Evolutionary conservation across 225 moss, liverwort and hornwort genomes (phyloP), one percentile per base, ranked within the genome.

Genomic region (Takakia lepidozioides): DNA sequence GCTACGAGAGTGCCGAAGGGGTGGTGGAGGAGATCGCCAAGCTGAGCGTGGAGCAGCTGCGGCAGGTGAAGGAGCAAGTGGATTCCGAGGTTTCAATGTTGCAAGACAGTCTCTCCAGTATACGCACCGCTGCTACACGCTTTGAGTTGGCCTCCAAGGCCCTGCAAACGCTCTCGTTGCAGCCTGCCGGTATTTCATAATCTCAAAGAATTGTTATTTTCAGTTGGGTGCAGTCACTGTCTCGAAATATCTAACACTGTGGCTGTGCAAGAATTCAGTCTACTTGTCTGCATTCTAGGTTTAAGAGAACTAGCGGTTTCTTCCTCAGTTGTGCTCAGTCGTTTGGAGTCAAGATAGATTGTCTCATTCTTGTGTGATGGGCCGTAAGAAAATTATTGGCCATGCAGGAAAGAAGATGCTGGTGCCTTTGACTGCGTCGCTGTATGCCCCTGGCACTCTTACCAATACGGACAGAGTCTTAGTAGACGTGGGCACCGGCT

Each of bases 401-500:
- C 26, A 44, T 68, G 51, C 77, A 95, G 95, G 95, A 46, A 91
- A 98, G 67, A 80, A 85, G 58, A 91, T 91, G 78, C 54, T 98
- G 55, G 95, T 98, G 24, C 98, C 98, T 29, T 61, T 98, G 64
- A 98, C 98, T 44, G 90, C 98, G 29, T 98, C 98, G 9, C 68
- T 98, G 30, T 98, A 98, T 46, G 98, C 90, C 10, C 75, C 91
- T 46, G 98, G 90, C 28, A 66, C 79, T n/a, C 61, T 98, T 69
- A 70, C 91, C 28, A 85, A 87, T 36, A 59, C 86, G 41, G 78
- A 91, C 38, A 78, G 37, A 28, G 87, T 98, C 2, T 63, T 91
- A 38, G 91, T 98, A 63, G 98, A 98, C 68, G 98, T 91, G 16
- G 98, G 98, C 11, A 98, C 98, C 21, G 98, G 98, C 60, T 98